Percentiles rank a stretch among this genome's conserved stretches.
Conservation (phyloP, 1,139 yeast species). For the Magnusiomyces fungicola region DNA sequence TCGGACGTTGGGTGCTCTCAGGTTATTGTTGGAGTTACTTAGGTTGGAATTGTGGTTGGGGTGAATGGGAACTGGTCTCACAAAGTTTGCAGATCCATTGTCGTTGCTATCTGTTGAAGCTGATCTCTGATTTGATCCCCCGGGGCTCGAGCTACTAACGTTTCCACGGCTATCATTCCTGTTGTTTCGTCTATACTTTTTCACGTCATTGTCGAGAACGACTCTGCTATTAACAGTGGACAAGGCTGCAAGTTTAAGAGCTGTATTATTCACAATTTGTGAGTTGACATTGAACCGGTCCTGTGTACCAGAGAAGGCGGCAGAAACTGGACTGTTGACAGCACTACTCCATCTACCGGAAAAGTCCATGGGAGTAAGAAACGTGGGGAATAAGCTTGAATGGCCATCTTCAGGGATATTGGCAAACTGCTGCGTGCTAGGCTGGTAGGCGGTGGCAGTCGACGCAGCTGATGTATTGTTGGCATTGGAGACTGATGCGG, state of each 20-base stretch:
- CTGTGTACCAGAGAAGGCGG: conserved; percentile 15
- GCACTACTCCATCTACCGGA: conserved; percentile 24
- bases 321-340: conserved; percentile 22
- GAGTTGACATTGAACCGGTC: conserved; percentile 13
- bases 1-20: neutral
- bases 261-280: conserved; percentile 29
- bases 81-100: conserved; percentile 1
- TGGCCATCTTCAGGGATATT: too few species aligned
- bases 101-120: neutral
- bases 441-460: neutral
- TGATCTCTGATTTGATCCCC: neutral
- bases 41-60: neutral
- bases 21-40: neutral
- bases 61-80: conserved; percentile 1
- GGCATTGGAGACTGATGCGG: neutral
- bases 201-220: neutral
- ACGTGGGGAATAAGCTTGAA: neutral
- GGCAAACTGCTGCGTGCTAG: neutral
- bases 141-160: neutral
- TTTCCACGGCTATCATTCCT: too few species aligned
- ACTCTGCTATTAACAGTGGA: conserved; percentile 23
- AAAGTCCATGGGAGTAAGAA: neutral
- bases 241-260: conserved; percentile 35
- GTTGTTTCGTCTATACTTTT: conserved; percentile 2
- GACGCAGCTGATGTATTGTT: neutral